Evolutionary conservation across 805 yeast genomes (phyloP), one percentile per base, ranked within the genome.

Genomic region (Naumovozyma dairenensis): DNA sequence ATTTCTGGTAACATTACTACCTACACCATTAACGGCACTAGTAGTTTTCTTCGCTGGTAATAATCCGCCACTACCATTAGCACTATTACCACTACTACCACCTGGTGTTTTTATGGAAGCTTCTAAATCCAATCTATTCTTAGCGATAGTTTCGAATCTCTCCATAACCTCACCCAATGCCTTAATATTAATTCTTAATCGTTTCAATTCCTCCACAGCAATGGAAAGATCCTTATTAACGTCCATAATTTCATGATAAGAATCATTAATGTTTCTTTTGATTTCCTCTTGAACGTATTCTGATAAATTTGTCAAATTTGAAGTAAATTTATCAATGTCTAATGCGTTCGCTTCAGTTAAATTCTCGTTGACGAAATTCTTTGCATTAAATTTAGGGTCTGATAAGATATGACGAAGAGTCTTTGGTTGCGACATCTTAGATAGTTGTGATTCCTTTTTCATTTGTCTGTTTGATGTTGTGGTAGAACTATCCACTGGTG

Each of bases 321-420:
- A 67, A 38, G 77, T 74, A 55, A 80, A 80, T 35, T 71, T 74
- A 45, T 81, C 86, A 21, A 83, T 79, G 39, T 77, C 81, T 1
- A 72, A 57, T 2, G 87, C 89, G 5, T 80, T 71, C 1, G 85
- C 83, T 40, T 74, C 71, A 8, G 74, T 62, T 39, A 83, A 53
- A 35, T 73, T 71, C 10, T 60, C 49, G 9, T 65, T 63, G 3
- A 75, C 69, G 46, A 66, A 75, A 2, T 45, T 36, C 16, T 63
- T 63, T 1, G 80, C 74, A 41, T 72, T 64, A 42, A 71, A 73
- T 3, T 55, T 40, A 2, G 63, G 60, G 22, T 59, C 61, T 3
- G 67, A 53, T 13, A 72, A 46, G 22, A 63, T 32, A 19, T 37
- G 49, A 16, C 55, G 46, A 28, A 67, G 50, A 37, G 26, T 24